Evolutionary conservation across 768 basidiomycete species (phyloP).

Genomic region (Terana coerulea): DNA sequence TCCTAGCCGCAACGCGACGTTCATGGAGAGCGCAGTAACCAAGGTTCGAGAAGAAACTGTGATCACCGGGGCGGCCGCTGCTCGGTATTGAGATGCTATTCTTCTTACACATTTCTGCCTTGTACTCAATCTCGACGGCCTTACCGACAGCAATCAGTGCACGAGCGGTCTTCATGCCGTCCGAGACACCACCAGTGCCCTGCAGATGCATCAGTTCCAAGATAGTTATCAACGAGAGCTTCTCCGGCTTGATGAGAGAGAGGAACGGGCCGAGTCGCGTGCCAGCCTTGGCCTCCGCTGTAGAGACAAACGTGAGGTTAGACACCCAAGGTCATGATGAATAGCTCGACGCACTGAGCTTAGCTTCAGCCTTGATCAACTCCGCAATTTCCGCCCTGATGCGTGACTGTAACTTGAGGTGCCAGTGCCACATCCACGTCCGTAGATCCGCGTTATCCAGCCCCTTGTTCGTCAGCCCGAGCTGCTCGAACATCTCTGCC

Average conservation of each 20-base stretch:
- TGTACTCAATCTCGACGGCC: slow-evolving; percentile 88
- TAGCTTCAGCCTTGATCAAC: slow-evolving; percentile 37
- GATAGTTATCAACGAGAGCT: slow-evolving; percentile 84
- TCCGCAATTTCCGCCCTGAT: slow-evolving; percentile 48
- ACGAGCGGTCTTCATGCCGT: slow-evolving; percentile 88
- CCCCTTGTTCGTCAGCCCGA: slow-evolving; percentile 48
- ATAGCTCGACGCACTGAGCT: slow-evolving; percentile 23
- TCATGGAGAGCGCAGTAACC: slow-evolving; percentile 62
- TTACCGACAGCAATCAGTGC: slow-evolving; percentile 77
- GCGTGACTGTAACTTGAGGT: slow-evolving; percentile 49
- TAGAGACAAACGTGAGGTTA: neutral
- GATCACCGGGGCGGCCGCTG: slow-evolving; percentile 21
- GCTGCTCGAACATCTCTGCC: slow-evolving; percentile 49
- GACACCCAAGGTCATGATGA: neutral
- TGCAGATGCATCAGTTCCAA: slow-evolving; percentile 83
- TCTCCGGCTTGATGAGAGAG: slow-evolving; percentile 67
- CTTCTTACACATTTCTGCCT: slow-evolving; percentile 72
- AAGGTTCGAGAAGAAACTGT: slow-evolving; percentile 51
- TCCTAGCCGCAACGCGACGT: slow-evolving; percentile 62
- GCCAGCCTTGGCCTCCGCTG: slow-evolving; percentile 10
- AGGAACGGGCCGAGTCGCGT: slow-evolving; percentile 64
- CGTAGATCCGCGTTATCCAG: slow-evolving; percentile 52
- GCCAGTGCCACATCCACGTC: slow-evolving; percentile 88
- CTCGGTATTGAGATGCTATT: slow-evolving; percentile 44
- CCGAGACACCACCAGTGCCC: slow-evolving; percentile 68